phyloP scores from a whole-genome alignment of 2,329 filamentous ascomycete genomes.

The Aspergillus texensis region DNA sequence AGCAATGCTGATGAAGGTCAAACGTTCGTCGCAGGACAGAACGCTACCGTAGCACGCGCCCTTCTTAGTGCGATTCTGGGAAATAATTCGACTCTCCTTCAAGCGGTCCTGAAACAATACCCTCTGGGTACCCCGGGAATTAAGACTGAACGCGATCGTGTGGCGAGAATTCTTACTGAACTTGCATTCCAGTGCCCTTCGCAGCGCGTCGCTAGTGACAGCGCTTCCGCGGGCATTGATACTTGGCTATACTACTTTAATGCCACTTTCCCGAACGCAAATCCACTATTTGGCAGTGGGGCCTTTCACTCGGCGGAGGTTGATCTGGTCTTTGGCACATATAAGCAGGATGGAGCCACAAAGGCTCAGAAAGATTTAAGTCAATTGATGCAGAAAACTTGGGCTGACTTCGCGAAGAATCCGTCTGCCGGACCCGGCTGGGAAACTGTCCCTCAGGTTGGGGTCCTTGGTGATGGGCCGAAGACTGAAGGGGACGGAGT shows the following conservation, averaged over 20 bases:
- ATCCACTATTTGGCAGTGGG: slow-evolving; percentile 13
- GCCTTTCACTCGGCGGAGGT: slow-evolving; percentile 41
- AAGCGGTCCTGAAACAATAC: background rate
- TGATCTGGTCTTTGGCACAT: slow-evolving; percentile 32
- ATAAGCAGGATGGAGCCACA: slow-evolving; percentile 23
- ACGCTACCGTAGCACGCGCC: slow-evolving; percentile 6
- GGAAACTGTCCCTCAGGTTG: slow-evolving; percentile 18
- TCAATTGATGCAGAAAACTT: slow-evolving; percentile 28
- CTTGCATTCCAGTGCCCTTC: slow-evolving; percentile 24
- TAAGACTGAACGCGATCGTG: slow-evolving; percentile 10
- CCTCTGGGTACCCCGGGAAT: background rate
- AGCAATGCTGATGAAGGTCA: slow-evolving; percentile 28
- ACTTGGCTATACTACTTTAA: slow-evolving; percentile 36
- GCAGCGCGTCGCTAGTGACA: slow-evolving; percentile 20
- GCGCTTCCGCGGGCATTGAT: slow-evolving; percentile 17
- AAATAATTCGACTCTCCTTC: background rate
- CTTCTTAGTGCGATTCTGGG: background rate
- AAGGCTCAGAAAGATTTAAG: slow-evolving; percentile 22
- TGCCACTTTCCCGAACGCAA: slow-evolving; percentile 29
- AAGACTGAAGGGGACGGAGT: slow-evolving; percentile 13
- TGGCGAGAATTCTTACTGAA: slow-evolving; percentile 24
- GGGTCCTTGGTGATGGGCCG: slow-evolving; percentile 15
- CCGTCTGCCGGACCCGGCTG: slow-evolving; percentile 28
- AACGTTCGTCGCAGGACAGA: slow-evolving; percentile 19
- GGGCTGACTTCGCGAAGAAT: slow-evolving; percentile 31